These are phyloP conservation scores for Nigrospora sphaerica DNA, from an alignment of 2,329 filamentous ascomycete genomes.

Conservation along the genomic window DNA sequence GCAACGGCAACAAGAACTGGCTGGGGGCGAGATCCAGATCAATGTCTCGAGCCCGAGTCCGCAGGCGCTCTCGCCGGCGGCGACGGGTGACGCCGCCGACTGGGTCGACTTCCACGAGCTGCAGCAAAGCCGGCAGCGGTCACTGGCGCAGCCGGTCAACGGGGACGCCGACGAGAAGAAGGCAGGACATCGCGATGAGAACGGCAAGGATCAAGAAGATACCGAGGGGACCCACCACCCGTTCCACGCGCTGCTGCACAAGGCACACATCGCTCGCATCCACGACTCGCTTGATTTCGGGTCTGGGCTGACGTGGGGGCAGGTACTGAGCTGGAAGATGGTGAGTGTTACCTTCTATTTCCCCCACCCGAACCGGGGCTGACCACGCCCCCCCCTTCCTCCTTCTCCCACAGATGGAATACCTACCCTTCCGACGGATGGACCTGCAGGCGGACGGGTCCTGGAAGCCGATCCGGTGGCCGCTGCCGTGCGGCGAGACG, in stretches of 20 bases:
- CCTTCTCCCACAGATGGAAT: conserved; percentile 53
- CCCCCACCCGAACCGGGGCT: neutral
- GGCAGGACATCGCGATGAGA: too few relatives aligned
- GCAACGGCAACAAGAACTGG: neutral
- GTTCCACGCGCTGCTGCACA: conserved; percentile 54
- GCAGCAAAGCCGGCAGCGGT: neutral
- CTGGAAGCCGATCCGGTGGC: conserved; percentile 78
- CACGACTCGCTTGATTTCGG: conserved; percentile 66
- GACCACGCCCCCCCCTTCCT: neutral
- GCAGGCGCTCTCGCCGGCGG: neutral
- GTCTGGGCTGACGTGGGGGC: conserved; percentile 45
- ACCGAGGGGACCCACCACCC: conserved; percentile 10
- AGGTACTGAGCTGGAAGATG: conserved; percentile 63
- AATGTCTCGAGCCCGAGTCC: conserved; percentile 18
- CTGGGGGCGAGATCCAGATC: conserved; percentile 26
- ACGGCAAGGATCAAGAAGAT: neutral
- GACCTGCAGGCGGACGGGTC: conserved; percentile 65
- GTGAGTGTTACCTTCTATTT: neutral
- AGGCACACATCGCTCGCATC: conserved; percentile 47
- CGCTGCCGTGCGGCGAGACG: conserved; percentile 68
- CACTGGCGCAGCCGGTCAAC: too few relatives aligned
- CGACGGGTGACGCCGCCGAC: conserved; percentile 3
- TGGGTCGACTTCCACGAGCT: conserved; percentile 10
- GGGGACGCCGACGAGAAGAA: too few relatives aligned
- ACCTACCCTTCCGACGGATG: conserved; percentile 74